Conservation (phyloP, 2,329 filamentous ascomycete species). For the Aspergillus intermedius region DNA sequence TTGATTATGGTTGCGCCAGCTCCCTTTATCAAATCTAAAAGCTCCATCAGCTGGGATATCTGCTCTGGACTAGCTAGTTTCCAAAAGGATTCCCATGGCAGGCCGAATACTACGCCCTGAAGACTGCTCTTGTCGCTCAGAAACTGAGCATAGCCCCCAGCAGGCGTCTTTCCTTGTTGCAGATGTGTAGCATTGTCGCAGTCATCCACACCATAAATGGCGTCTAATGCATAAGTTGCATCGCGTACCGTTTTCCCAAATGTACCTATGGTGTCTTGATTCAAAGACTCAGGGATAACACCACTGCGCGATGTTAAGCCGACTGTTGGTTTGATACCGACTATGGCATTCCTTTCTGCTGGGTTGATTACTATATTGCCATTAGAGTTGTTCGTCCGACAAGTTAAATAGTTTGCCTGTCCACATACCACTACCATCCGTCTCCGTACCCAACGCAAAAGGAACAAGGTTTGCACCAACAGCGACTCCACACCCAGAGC, state of each 20-base stretch:
- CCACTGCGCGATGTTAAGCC: constrained; percentile 61
- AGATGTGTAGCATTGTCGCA: constrained; percentile 61
- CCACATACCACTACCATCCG: constrained; percentile 54
- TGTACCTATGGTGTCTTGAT: constrained; percentile 63
- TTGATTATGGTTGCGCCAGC: constrained; percentile 65
- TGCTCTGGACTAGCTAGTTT: constrained; percentile 52
- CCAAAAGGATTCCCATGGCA: constrained; percentile 70
- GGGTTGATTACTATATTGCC: constrained; percentile 56
- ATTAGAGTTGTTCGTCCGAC: not conserved
- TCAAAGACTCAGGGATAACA: constrained; percentile 59
- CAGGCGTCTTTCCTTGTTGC: constrained; percentile 50
- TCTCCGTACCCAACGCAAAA: constrained; percentile 67
- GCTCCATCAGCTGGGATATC: constrained; percentile 45
- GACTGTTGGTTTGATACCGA: constrained; percentile 71
- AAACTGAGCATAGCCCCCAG: constrained; percentile 52
- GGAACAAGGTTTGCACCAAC: constrained; percentile 58
- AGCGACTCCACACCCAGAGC: constrained; percentile 59
- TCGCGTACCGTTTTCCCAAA: constrained; percentile 65
- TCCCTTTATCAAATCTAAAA: constrained; percentile 49
- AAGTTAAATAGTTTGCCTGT: not conserved
- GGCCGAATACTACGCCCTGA: constrained; percentile 58
- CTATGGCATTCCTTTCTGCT: constrained; percentile 60
- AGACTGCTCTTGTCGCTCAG: constrained; percentile 51
- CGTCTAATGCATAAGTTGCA: constrained; percentile 59
- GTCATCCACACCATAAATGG: constrained; percentile 58